Base-by-base conservation (phyloP, 2,329 filamentous ascomycete species). In the Chaetoscypha palmicola region DNA sequence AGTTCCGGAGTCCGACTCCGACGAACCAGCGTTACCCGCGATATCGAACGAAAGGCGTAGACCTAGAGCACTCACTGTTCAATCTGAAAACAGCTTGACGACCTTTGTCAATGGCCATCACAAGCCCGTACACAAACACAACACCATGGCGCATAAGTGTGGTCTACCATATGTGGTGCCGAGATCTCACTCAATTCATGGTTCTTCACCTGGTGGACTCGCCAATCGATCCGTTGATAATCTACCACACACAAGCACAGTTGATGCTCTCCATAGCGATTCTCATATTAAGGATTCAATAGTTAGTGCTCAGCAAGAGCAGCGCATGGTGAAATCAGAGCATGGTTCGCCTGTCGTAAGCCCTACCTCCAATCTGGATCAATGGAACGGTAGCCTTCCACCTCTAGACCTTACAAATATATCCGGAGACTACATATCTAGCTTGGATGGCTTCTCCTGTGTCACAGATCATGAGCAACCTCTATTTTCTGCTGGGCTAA, bases 31-130 rank as follows among this genome's bases (percentile, higher is more conserved):
- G 36, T 58, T 59, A 22, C 57, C 68, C 44, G 52, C 62, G 14
- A 56, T 65, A 54, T 57, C 62, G 60, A 43, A 56, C 28, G 58
- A 57, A 20, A 58, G 57, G 35, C 71, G 73, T 40, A 69, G 75
- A 54, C 72, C 76, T 53, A 70, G 78, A 51, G 76, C 80, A 47
- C 76, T 78, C 58, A 81, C 78, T 33, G 71, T 75, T 42, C 77
- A 77, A 54, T 79, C 78, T 4, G 79, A 83, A 48, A 72, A 69
- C 41, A 58, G 56, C 23, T 63, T 82, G 43, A 71, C 71, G 37
- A 77, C 80, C 52, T 79, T 83, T 57, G 72, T 79, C 52, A 74
- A 81, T 56, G 78, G 78, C 39, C 76, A 81, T 56, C 78, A 79
- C 66, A 81, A 78, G 57, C 74, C 78, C 12, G 67, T 72, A 10